A percentile compares a stretch with the other conserved stretches of the same genome.
These are phyloP conservation scores for Ophiostoma montium DNA, from an alignment of 2,329 filamentous ascomycete genomes.

Conservation along the genomic window DNA sequence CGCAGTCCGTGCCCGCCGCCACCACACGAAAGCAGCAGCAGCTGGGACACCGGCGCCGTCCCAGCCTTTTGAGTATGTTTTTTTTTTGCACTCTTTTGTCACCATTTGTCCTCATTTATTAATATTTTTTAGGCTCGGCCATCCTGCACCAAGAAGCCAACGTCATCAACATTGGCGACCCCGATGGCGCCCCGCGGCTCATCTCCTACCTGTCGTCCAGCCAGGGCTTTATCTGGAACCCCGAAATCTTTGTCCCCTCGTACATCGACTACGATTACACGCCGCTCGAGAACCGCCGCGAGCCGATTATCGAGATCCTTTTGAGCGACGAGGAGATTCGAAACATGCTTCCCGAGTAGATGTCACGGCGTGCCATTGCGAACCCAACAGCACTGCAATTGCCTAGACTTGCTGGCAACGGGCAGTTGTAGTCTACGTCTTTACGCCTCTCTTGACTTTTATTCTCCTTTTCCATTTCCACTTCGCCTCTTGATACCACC, in stretches of 20 bases:
- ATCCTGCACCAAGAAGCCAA: conserved; percentile 63
- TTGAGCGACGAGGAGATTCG: conserved; percentile 65
- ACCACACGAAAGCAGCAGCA: conserved; percentile 25
- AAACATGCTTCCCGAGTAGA: conserved; percentile 50
- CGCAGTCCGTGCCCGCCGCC: conserved; percentile 24
- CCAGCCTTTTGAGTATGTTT: conserved; percentile 45
- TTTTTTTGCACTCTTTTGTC: not conserved
- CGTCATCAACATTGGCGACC: conserved; percentile 65
- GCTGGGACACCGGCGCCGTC: conserved; percentile 39
- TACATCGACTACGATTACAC: conserved; percentile 63
- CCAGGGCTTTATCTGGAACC: conserved; percentile 75
- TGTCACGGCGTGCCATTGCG: not conserved
- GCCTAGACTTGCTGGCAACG: not conserved
- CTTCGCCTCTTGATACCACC: not conserved
- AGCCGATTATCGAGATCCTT: conserved; percentile 65
- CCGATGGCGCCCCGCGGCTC: conserved; percentile 57
- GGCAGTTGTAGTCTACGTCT: not conserved
- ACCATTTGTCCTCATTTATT: conserved; percentile 9
- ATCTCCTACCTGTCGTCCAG: conserved; percentile 68
- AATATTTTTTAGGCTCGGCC: conserved; percentile 42
- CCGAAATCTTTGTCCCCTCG: conserved; percentile 70
- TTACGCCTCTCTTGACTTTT: not conserved
- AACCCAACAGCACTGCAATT: not conserved
- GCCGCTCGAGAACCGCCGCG: conserved; percentile 60
- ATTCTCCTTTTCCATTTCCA: not conserved